phyloP scores from a whole-genome alignment of 495 filamentous ascomycete species.

The Elasticomyces elasticus region DNA sequence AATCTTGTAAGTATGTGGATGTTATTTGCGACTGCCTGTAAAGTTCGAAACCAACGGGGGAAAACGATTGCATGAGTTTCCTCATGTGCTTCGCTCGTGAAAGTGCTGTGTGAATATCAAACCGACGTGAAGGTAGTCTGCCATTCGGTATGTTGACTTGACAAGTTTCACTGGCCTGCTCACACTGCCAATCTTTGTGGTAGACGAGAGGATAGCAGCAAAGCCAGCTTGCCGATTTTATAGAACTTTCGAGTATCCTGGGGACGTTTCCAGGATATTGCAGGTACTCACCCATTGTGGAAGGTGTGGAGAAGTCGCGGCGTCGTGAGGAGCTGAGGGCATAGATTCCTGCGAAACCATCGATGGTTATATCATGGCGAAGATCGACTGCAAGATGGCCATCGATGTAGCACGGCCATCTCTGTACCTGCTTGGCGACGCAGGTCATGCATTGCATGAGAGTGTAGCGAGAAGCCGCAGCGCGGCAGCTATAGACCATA shows the following conservation, averaged over 20 bases:
- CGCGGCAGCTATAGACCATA: neutral
- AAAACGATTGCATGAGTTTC: neutral
- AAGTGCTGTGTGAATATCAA: neutral
- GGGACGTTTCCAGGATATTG: too few relatives aligned
- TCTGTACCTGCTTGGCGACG: neutral
- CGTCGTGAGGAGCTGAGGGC: neutral
- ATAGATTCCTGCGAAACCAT: neutral
- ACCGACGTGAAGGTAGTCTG: neutral
- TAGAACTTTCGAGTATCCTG: neutral
- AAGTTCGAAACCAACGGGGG: neutral
- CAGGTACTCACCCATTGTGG: too few relatives aligned
- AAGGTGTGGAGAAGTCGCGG: neutral
- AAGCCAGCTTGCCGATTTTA: neutral
- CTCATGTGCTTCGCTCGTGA: neutral
- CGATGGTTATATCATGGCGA: neutral
- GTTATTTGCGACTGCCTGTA: neutral
- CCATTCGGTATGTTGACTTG: neutral
- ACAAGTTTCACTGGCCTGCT: neutral
- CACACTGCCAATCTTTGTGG: neutral
- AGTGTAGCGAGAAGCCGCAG: neutral
- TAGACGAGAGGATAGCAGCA: neutral
- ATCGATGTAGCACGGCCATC: neutral
- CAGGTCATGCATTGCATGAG: neutral
- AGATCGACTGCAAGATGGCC: neutral
- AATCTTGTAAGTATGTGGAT: neutral